Evolutionary conservation across 2,329 filamentous ascomycete genomes (phyloP).

Genomic region (Pestalotiopsis sp.): DNA sequence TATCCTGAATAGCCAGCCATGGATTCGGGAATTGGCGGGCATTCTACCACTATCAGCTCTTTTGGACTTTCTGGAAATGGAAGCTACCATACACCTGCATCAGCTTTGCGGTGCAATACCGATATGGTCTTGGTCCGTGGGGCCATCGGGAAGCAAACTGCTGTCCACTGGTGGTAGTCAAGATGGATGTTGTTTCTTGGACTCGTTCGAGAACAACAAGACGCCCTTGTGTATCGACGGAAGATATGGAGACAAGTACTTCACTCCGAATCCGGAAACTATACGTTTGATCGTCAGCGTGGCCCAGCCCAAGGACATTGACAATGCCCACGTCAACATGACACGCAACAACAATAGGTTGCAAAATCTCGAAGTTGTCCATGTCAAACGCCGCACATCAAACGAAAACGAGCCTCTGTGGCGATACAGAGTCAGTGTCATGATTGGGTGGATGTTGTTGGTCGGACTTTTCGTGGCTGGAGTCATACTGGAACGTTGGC

Average conservation of each 20-base stretch:
- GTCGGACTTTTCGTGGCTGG: neutral
- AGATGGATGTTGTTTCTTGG: neutral
- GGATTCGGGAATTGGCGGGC: neutral
- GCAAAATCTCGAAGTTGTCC: neutral
- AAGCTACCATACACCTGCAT: neutral
- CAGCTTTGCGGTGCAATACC: constrained; percentile 1
- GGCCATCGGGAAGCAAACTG: neutral
- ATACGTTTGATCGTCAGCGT: neutral
- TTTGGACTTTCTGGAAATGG: neutral
- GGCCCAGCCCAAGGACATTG: neutral
- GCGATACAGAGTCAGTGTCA: neutral
- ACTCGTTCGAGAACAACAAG: neutral
- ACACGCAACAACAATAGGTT: neutral
- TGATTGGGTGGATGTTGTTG: neutral
- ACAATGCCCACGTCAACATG: neutral
- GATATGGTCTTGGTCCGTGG: neutral
- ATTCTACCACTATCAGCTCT: neutral
- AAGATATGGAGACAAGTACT: constrained; percentile 2
- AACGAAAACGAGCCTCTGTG: neutral
- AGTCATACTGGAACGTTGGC: neutral
- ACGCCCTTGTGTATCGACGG: neutral
- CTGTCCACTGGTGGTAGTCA: neutral
- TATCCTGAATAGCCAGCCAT: neutral
- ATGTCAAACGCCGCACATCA: neutral
- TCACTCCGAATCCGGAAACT: neutral